Percentiles rank a stretch among this genome's conserved stretches.
phyloP scores from a whole-genome alignment of 352 stramenopile genomes.

The Phytopythium helicoides region DNA sequence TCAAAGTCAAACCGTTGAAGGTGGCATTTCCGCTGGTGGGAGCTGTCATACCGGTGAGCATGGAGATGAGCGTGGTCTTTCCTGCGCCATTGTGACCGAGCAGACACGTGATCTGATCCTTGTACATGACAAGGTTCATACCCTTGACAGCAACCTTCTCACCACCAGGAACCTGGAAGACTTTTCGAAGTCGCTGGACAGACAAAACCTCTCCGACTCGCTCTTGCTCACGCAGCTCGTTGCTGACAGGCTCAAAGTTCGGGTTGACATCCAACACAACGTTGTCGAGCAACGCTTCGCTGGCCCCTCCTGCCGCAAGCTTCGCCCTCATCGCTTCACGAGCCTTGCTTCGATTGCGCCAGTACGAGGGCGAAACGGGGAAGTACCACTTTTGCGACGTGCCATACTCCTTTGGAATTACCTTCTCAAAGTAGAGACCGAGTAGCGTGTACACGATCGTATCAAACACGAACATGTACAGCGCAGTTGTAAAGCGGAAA shows the following conservation, averaged over 20 bases:
- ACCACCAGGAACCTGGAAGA: constrained; percentile 75
- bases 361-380: constrained; percentile 82
- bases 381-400: constrained; percentile 92
- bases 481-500: constrained; percentile 52
- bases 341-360: constrained; percentile 47
- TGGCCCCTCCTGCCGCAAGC: constrained; percentile 4
- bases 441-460: constrained; percentile 86
- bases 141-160: constrained; percentile 86
- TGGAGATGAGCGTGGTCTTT: no score
- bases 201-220: constrained; percentile 38
- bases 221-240: constrained; percentile 48
- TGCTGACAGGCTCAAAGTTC: constrained; percentile 38
- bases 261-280: constrained; percentile 40
- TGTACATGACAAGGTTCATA: constrained; percentile 79
- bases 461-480: constrained; percentile 88
- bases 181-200: constrained; percentile 64
- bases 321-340: no score
- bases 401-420: constrained; percentile 91
- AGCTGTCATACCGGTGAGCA: no score
- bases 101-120: constrained; percentile 74
- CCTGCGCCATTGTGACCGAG: no score
- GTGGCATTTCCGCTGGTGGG: constrained; percentile 64
- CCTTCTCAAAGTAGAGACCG: constrained; percentile 91
- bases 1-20: constrained; percentile 31
- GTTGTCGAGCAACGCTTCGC: constrained; percentile 16